Evolutionary conservation across 768 basidiomycete species (phyloP), one percentile per base, ranked within the genome.

Genomic region (Tricholoma terreum): DNA sequence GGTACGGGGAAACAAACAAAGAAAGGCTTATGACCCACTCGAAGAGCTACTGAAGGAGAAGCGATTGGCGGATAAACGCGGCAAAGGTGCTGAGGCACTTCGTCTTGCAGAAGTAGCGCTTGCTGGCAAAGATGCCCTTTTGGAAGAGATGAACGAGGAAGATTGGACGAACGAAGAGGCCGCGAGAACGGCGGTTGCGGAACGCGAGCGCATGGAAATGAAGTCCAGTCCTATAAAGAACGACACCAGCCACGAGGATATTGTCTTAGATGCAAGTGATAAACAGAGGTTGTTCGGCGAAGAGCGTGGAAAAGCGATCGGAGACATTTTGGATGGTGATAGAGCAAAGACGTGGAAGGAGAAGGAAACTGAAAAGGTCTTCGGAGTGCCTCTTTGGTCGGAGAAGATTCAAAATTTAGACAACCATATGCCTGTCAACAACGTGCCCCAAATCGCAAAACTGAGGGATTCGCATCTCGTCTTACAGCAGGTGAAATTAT

Each of bases 21-120:
- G 33, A 17, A 64, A 65, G 55, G 56, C n/a, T 10, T 56, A 24
- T 31, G 81, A 84, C 59, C 86, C 87, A 9, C 73, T 89, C 19
- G 77, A 76, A 50, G 77, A 72, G 1, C 76, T 87, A 30, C 65
- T 86, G 36, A 80, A 76, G 59, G 84, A 86, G 67, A 86, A 84
- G 64, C 67, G 65, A 27, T 56, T 60, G 3, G 72, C 74, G 7
- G 74, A 78, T 31, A 71, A 73, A 56, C 63, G 62, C 6, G 78
- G 79, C 10, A 72, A 75, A 24, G 77, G 77, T 42, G 68, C 48
- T 12, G 69, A 75, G 7, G 81, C 77, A 7, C 64, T 82, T 53
- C 72, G 67, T 58, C 77, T 66, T 12, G 84, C 83, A 12, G 82
- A 84, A 60, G 68, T 64, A 40, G 73, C 73, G 11, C 56, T 76